Evolutionary conservation across 441 rosid species (phyloP).

Genomic region (Erodium texanum): DNA sequence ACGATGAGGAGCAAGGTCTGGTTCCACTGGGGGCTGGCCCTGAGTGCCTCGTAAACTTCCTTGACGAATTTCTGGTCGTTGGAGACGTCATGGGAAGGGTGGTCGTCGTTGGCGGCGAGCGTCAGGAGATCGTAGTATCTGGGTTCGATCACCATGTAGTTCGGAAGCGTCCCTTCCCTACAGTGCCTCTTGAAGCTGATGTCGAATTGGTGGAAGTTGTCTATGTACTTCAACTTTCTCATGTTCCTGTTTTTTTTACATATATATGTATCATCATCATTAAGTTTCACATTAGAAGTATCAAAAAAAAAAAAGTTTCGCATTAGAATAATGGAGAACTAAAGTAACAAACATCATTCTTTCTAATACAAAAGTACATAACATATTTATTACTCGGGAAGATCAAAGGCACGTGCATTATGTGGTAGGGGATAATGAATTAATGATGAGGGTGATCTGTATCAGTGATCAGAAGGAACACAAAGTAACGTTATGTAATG

Average conservation of each 20-base stretch:
- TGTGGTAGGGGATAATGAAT: no score
- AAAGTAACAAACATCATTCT: no score
- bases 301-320: no score
- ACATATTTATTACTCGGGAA: no score
- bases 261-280: no score
- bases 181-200: conserved; percentile 62
- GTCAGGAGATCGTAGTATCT: conserved; percentile 46
- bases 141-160: conserved; percentile 67
- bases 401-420: no score
- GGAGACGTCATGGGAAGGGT: conserved; percentile 66
- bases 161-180: conserved; percentile 71
- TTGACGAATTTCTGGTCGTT: conserved; percentile 71
- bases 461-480: no score
- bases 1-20: conserved; percentile 48
- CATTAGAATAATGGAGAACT: no score
- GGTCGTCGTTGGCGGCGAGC: conserved; percentile 67
- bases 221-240: conserved; percentile 57
- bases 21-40: conserved; percentile 85
- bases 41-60: conserved; percentile 67
- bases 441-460: no score
- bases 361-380: no score
- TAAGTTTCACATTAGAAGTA: no score
- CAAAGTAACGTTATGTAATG: no score
- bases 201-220: conserved; percentile 57
- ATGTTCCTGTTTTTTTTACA: conserved; percentile 41